Evolutionary conservation across 2,329 filamentous ascomycete genomes (phyloP).

Genomic region (Fusarium sp.): DNA sequence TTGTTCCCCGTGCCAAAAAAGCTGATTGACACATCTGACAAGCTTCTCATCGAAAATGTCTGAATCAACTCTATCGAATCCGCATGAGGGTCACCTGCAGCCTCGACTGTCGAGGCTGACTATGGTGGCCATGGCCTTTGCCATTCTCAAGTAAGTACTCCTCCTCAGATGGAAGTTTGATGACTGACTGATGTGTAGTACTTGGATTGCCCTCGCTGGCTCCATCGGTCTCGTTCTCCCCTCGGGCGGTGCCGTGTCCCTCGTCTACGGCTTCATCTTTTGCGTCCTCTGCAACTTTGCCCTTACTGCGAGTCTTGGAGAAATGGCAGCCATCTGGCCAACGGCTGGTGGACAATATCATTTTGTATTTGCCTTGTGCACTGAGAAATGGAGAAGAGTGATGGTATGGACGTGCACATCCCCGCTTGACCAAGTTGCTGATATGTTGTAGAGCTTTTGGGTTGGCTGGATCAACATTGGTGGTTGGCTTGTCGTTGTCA

Average conservation of each 20-base stretch:
- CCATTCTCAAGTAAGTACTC: constrained; percentile 52
- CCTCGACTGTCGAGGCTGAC: constrained; percentile 53
- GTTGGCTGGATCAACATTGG: constrained; percentile 60
- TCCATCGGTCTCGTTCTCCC: constrained; percentile 56
- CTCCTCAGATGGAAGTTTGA: constrained; percentile 35
- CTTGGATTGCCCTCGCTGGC: constrained; percentile 52
- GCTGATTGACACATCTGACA: background rate
- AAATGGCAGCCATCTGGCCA: constrained; percentile 58
- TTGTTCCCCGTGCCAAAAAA: background rate
- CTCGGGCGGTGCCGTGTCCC: constrained; percentile 55
- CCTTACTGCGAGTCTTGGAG: constrained; percentile 56
- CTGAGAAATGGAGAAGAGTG: constrained; percentile 52
- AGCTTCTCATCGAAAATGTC: background rate
- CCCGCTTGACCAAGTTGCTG: background rate
- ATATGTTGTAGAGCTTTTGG: constrained; percentile 53
- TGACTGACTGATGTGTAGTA: constrained; percentile 8
- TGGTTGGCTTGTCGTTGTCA: constrained; percentile 58
- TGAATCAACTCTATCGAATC: background rate
- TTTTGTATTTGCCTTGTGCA: constrained; percentile 56
- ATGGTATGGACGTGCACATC: constrained; percentile 44
- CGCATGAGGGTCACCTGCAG: constrained; percentile 45
- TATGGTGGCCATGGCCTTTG: constrained; percentile 57
- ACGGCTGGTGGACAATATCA: constrained; percentile 61
- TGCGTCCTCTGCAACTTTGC: constrained; percentile 59
- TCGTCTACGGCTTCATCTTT: constrained; percentile 60